These are phyloP conservation scores for Hymenoscyphus salicellus DNA, from an alignment of 2,329 filamentous ascomycete genomes.

Conservation along the genomic window DNA sequence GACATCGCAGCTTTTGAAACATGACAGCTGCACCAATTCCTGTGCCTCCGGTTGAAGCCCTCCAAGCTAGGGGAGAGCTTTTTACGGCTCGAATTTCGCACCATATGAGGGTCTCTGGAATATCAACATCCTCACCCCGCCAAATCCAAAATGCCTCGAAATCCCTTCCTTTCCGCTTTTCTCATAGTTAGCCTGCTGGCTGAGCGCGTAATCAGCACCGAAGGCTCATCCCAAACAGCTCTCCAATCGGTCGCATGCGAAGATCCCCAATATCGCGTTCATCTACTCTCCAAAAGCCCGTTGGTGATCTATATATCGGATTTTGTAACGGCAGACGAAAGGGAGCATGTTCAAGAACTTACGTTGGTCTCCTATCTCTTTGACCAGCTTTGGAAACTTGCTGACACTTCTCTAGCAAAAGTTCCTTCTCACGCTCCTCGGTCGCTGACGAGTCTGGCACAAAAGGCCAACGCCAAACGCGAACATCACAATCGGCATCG, in stretches of 20 bases:
- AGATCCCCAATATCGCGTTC: slow-evolving; percentile 33
- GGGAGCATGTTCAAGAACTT: slow-evolving; percentile 47
- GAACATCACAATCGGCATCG: slow-evolving; percentile 48
- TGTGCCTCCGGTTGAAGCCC: background rate
- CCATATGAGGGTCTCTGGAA: background rate
- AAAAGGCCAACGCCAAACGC: slow-evolving; percentile 44
- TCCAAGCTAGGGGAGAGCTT: background rate
- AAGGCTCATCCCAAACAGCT: slow-evolving; percentile 6
- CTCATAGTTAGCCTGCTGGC: background rate
- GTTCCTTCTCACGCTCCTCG: slow-evolving; percentile 42
- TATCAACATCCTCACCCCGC: background rate
- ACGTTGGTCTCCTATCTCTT: slow-evolving; percentile 41
- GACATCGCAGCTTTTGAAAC: background rate
- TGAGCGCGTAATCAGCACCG: background rate
- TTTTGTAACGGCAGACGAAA: slow-evolving; percentile 48
- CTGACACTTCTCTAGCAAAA: slow-evolving; percentile 15
- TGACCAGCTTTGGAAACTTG: background rate
- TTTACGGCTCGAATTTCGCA: background rate
- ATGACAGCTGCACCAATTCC: background rate
- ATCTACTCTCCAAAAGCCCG: slow-evolving; percentile 50
- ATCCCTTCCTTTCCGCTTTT: background rate
- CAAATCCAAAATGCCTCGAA: background rate
- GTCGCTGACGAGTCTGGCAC: slow-evolving; percentile 46
- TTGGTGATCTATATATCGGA: slow-evolving; percentile 55
- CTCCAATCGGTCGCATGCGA: slow-evolving; percentile 11